phyloP scores from a whole-genome alignment of 371 early-diverging fungal species.

The Cokeromyces recurvatus region DNA sequence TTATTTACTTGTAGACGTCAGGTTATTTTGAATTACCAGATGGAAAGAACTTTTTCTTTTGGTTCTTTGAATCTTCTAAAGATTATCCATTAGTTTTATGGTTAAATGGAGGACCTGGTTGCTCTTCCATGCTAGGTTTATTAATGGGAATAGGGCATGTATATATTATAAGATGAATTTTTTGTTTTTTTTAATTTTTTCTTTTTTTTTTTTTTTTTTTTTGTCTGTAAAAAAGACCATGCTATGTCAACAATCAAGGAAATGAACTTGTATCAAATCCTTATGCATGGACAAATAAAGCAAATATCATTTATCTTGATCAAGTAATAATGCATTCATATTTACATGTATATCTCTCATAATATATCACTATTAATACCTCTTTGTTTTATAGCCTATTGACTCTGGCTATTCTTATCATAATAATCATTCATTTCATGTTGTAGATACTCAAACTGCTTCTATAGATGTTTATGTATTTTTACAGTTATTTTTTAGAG shows the following conservation, averaged over 20 bases:
- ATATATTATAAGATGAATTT: too few relatives aligned
- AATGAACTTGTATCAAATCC: conserved; percentile 48
- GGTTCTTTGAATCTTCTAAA: conserved; percentile 83
- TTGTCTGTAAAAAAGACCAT: conserved; percentile 41
- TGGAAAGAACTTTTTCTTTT: conserved; percentile 77
- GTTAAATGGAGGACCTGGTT: conserved; percentile 87
- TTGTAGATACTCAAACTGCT: conserved; percentile 47
- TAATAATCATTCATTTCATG: background rate
- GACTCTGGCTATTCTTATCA: conserved; percentile 70
- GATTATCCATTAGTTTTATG: conserved; percentile 78
- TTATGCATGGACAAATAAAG: conserved; percentile 76
- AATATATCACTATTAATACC: background rate
- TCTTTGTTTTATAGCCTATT: conserved; percentile 40
- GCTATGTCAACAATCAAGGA: conserved; percentile 58
- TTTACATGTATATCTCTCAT: background rate
- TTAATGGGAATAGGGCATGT: conserved; percentile 73
- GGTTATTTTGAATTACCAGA: conserved; percentile 62
- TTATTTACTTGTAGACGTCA: background rate
- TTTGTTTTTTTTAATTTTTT: too few relatives aligned
- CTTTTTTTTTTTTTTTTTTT: background rate
- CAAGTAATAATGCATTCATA: conserved; percentile 33
- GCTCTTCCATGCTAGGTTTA: conserved; percentile 73
- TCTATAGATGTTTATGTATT: conserved; percentile 61
- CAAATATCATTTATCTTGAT: conserved; percentile 83
- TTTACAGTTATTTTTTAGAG: conserved; percentile 66